phyloP scores from a whole-genome alignment of 306 rosid genomes.

The Begonia loranthoides region DNA sequence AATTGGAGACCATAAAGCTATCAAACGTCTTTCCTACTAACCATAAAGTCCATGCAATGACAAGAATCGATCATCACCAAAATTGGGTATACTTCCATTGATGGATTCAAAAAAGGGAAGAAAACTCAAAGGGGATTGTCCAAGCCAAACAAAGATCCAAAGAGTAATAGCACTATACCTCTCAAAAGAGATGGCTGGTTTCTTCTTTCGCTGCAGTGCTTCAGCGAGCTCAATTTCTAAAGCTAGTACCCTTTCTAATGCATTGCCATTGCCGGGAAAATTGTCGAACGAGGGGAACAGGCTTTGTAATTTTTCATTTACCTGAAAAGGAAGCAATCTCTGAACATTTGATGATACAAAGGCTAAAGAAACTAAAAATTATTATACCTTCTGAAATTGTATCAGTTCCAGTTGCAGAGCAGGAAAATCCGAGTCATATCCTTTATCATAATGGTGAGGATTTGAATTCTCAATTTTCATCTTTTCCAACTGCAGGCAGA shows the following conservation, averaged over 20 bases:
- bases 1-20: too few relatives aligned
- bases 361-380: slow-evolving; percentile 7
- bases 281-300: slow-evolving; percentile 57
- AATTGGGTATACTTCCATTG: too few relatives aligned
- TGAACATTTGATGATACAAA: neutral
- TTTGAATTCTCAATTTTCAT: slow-evolving; percentile 70
- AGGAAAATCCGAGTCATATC: slow-evolving; percentile 35
- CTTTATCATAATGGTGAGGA: slow-evolving; percentile 29
- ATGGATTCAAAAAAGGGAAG: too few relatives aligned
- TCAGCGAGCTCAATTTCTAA: slow-evolving; percentile 91
- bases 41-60: too few relatives aligned
- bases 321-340: slow-evolving; percentile 22
- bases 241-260: slow-evolving; percentile 91
- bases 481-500: slow-evolving; percentile 67
- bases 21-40: too few relatives aligned
- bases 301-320: slow-evolving; percentile 70
- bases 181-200: slow-evolving; percentile 58
- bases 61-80: too few relatives aligned
- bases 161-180: slow-evolving; percentile 32
- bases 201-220: slow-evolving; percentile 68
- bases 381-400: slow-evolving; percentile 60
- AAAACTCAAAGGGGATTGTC: too few relatives aligned
- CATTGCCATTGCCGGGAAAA: slow-evolving; percentile 56
- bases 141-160: too few relatives aligned
- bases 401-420: slow-evolving; percentile 59